These are phyloP conservation scores for Hypoxylon perforatum DNA, from an alignment of 495 filamentous ascomycete species.

Conservation along the genomic window DNA sequence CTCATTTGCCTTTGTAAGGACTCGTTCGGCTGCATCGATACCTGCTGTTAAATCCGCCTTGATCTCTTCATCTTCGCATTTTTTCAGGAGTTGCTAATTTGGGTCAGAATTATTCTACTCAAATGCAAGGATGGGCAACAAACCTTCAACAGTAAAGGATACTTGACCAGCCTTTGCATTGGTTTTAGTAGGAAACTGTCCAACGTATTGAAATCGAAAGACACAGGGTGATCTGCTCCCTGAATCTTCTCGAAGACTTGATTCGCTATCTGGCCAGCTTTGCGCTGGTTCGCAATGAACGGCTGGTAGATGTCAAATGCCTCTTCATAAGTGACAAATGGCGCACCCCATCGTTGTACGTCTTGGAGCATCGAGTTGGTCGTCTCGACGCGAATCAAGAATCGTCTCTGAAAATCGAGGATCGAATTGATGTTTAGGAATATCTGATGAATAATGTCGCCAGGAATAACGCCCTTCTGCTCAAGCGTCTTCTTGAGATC, in stretches of 20 bases:
- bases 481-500: constrained; percentile 91
- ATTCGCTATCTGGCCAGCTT: constrained; percentile 70
- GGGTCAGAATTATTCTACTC: constrained; percentile 4
- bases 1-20: constrained; percentile 85
- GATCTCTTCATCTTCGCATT: constrained; percentile 75
- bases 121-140: constrained; percentile 30
- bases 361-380: constrained; percentile 83
- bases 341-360: constrained; percentile 88
- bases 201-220: constrained; percentile 70
- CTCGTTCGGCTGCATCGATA: constrained; percentile 77
- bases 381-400: constrained; percentile 94
- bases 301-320: constrained; percentile 92
- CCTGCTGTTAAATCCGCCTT: constrained; percentile 75
- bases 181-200: constrained; percentile 95
- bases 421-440: constrained; percentile 96
- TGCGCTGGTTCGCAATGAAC: constrained; percentile 92
- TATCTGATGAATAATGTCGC: constrained; percentile 92
- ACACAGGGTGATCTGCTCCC: constrained; percentile 63
- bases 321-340: constrained; percentile 81
- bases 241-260: constrained; percentile 71
- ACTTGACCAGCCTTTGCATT: constrained; percentile 94
- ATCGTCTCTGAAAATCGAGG: constrained; percentile 92
- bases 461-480: constrained; percentile 84
- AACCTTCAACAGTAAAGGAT: constrained; percentile 89
- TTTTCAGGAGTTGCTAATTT: constrained; percentile 83